These are phyloP conservation scores for Sophora flavescens DNA, from an alignment of 306 rosid species.

Conservation along the genomic window DNA sequence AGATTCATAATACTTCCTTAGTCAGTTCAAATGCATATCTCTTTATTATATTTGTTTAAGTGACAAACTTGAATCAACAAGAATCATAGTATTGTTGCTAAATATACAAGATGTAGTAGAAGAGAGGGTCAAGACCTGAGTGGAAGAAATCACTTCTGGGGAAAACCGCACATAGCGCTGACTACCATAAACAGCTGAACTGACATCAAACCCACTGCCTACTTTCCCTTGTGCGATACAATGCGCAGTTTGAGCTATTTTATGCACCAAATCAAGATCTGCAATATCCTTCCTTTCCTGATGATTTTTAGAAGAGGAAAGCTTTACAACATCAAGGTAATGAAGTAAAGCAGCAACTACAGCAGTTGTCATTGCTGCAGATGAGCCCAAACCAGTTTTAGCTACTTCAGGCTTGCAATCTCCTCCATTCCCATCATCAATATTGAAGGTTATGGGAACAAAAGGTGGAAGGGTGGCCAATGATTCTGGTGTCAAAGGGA, in stretches of 20 bases:
- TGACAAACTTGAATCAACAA: constrained; percentile 10
- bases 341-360: constrained; percentile 97
- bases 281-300: constrained; percentile 54
- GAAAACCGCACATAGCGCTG: constrained; percentile 97
- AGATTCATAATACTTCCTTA: constrained; percentile 15
- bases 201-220: constrained; percentile 99
- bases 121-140: constrained; percentile 66
- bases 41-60: not conserved
- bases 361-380: constrained; percentile 99
- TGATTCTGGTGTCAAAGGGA: constrained; percentile 85
- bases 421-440: constrained; percentile 68
- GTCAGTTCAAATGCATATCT: constrained; percentile 28
- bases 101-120: constrained; percentile 23
- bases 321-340: constrained; percentile 80
- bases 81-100: constrained; percentile 24
- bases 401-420: constrained; percentile 92
- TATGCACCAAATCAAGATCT: constrained; percentile 83
- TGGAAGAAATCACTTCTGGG: constrained; percentile 85
- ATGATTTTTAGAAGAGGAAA: constrained; percentile 56
- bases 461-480: constrained; percentile 87
- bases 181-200: constrained; percentile 99
- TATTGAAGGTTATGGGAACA: constrained; percentile 82
- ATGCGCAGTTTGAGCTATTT: constrained; percentile 96
- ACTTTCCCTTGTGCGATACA: constrained; percentile 98
- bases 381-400: constrained; percentile 97